Percentiles rank a stretch among this genome's conserved stretches.
Conservation (phyloP, 768 basidiomycete genomes). For the Tricholoma flavovirens region DNA sequence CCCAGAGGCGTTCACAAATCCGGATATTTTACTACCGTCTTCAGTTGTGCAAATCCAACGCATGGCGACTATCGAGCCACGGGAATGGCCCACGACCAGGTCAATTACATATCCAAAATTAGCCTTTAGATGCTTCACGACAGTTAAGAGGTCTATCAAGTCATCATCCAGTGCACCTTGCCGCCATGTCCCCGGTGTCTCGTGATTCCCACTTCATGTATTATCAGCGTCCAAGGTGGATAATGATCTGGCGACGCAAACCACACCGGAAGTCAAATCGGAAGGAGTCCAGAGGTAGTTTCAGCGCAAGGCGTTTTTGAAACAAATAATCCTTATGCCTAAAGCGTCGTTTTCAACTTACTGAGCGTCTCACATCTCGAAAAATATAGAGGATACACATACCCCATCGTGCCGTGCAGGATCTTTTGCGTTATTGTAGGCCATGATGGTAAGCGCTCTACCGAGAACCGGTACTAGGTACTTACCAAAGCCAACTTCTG, state of each 20-base stretch:
- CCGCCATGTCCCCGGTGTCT: constrained; percentile 63
- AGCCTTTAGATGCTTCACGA: constrained; percentile 54
- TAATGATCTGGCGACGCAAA: neutral
- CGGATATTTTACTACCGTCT: constrained; percentile 49
- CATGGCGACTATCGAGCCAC: constrained; percentile 63
- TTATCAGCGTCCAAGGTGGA: neutral
- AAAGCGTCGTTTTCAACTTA: constrained; percentile 17
- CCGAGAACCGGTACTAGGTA: constrained; percentile 12
- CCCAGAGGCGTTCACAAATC: constrained; percentile 70
- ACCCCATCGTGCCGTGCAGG: constrained; percentile 78
- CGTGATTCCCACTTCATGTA: constrained; percentile 61
- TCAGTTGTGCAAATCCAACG: constrained; percentile 63
- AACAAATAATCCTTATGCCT: constrained; percentile 87
- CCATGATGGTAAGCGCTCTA: constrained; percentile 10
- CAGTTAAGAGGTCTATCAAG: constrained; percentile 57
- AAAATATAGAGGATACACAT: constrained; percentile 27
- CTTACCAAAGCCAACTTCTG: constrained; percentile 62
- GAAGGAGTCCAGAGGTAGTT: constrained; percentile 72
- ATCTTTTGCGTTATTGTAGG: constrained; percentile 39
- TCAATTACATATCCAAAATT: constrained; percentile 64
- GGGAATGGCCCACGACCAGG: constrained; percentile 72
- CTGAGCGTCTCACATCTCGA: constrained; percentile 14
- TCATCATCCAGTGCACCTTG: constrained; percentile 57
- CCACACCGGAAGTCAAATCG: constrained; percentile 81
- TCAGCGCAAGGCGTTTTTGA: constrained; percentile 62